A percentile compares a stretch with the other conserved stretches of the same genome.
Evolutionary conservation across 1,284 basidiomycete species (phyloP).

Genomic region (Ceratobasidium sp.): DNA sequence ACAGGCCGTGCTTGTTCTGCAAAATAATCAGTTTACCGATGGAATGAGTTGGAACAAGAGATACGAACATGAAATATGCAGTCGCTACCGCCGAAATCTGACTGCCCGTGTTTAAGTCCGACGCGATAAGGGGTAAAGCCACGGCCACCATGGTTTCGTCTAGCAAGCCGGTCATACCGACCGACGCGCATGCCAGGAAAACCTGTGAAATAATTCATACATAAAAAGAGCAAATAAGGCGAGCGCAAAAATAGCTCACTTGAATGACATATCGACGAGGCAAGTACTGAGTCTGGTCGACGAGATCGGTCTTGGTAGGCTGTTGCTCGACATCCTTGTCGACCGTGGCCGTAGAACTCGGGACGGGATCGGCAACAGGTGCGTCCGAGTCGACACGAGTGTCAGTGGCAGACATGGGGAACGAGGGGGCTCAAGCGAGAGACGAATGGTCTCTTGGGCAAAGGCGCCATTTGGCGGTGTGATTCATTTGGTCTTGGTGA

Average conservation of each 20-base stretch:
- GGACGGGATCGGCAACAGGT: neutral
- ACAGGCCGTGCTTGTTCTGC: slow-evolving; percentile 47
- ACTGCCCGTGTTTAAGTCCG: slow-evolving; percentile 52
- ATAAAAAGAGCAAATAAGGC: neutral
- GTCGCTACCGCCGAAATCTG: slow-evolving; percentile 52
- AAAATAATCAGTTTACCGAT: neutral
- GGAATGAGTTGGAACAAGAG: neutral
- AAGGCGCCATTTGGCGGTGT: too few species aligned
- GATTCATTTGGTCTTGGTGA: too few species aligned
- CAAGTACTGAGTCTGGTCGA: slow-evolving; percentile 9
- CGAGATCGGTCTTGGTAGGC: neutral
- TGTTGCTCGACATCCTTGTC: slow-evolving; percentile 12
- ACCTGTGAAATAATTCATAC: neutral
- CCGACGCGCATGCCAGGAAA: slow-evolving; percentile 13
- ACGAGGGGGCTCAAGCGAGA: neutral
- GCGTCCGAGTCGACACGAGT: neutral
- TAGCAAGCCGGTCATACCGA: slow-evolving; percentile 37
- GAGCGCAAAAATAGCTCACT: slow-evolving; percentile 5
- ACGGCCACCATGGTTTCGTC: slow-evolving; percentile 51
- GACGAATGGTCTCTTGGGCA: too few species aligned
- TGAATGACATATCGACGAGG: slow-evolving; percentile 11
- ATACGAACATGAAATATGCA: slow-evolving; percentile 45
- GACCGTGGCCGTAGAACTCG: neutral
- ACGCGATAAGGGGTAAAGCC: slow-evolving; percentile 52
- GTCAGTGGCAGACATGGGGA: neutral